Evolutionary conservation across 1,284 basidiomycete species (phyloP).

Genomic region (Malassezia slooffiae): DNA sequence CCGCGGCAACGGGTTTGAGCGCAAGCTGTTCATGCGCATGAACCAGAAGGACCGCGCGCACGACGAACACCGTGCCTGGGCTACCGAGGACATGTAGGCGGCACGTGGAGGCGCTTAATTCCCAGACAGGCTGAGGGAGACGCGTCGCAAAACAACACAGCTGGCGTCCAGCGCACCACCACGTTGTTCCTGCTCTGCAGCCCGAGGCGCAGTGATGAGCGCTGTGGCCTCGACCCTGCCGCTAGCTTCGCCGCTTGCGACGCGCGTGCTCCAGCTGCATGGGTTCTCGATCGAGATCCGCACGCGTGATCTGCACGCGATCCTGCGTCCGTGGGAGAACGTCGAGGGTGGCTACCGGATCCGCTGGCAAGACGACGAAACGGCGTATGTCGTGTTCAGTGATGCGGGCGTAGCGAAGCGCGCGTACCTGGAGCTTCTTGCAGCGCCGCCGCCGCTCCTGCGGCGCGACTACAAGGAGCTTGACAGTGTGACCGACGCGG

Average conservation of each 20-base stretch:
- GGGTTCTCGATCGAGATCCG: constrained; percentile 91
- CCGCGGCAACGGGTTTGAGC: constrained; percentile 86
- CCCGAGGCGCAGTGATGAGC: too few relatives aligned
- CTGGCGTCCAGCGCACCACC: too few relatives aligned
- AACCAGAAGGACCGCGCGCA: constrained; percentile 55
- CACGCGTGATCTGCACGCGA: constrained; percentile 84
- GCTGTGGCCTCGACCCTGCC: constrained; percentile 24
- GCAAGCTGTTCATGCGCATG: constrained; percentile 54
- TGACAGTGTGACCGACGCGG: neutral
- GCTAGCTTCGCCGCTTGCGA: constrained; percentile 70
- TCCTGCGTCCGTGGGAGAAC: constrained; percentile 80
- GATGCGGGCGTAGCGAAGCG: constrained; percentile 63
- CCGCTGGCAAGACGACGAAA: constrained; percentile 96
- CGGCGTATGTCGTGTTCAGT: constrained; percentile 83
- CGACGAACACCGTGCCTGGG: constrained; percentile 10
- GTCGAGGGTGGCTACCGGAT: constrained; percentile 88
- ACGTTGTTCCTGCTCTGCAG: too few relatives aligned
- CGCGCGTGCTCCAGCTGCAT: constrained; percentile 78
- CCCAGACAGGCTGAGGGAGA: neutral
- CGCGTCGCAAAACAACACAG: too few relatives aligned
- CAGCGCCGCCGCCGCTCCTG: constrained; percentile 55
- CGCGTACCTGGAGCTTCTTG: constrained; percentile 74
- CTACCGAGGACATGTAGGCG: constrained; percentile 11
- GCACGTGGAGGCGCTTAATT: neutral
- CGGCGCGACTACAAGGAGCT: constrained; percentile 4